Evolutionary conservation across 257 asterid species (phyloP), one percentile per base, ranked within the genome.

Genomic region (Gentiana straminea): DNA sequence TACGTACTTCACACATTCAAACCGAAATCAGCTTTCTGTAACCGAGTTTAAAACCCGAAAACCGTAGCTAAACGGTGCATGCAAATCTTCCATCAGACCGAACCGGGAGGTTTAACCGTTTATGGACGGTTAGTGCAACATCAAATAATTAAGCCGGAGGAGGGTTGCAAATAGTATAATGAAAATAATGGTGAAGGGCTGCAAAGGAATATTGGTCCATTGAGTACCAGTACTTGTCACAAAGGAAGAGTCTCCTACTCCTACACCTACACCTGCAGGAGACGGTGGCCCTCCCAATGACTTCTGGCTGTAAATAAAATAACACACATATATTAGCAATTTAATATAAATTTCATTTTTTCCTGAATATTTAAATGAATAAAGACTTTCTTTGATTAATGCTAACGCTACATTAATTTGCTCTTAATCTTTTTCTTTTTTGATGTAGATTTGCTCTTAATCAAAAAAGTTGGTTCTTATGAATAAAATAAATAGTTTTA

Each of bases 291-390:
- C 69, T 65, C 81, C 93, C 24, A 72, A 70, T 62, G 93, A 62
- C 69, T 80, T 80, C 63, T 75, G 58, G 47, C 93, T 83, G 86
- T 81, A 74, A 9, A 10, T 48, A 32, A 10, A 10, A 51, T 44
- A 11, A 48, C 11, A 33, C n/a, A 34, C 9, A 36, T 39, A 43
- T 11, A 34, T 34, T 15, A 24, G 50, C 49, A 7, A 1, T 33
- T 38, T 24, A 24, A 24, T 24, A 24, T 24, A 24, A 24, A 24
- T 24, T 24, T 24, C 24, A 24, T 24, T 24, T 24, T 24, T 11
- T 7, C 51, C 5, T 8, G 15, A 4, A 54, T 54, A n/a, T 35
- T 54, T 46, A 13, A 54, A 56, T 43, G 34, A n/a, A 34, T 24
- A 12, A 46, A 34, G 64, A 32, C 15, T 13, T 58, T 32, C 13